Evolutionary conservation across 208 protist genomes (phyloP).

Genomic region (Trypanosoma lewisi): DNA sequence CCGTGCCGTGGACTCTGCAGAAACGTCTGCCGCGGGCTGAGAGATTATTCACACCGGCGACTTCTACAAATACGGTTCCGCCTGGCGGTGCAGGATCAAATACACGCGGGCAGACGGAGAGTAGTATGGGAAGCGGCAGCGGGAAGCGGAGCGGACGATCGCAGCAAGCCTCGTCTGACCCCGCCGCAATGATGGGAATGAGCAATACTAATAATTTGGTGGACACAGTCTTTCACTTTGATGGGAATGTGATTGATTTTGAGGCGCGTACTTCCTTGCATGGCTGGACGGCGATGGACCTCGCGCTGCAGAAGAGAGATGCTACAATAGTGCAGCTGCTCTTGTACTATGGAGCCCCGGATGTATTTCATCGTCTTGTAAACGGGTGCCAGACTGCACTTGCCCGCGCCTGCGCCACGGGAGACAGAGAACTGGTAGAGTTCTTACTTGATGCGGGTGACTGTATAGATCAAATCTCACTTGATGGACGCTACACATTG

Average conservation of each 20-base stretch:
- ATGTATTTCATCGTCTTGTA: slow-evolving; percentile 30
- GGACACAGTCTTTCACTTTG: slow-evolving; percentile 13
- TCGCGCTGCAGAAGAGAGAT: slow-evolving; percentile 42
- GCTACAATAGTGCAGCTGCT: slow-evolving; percentile 48
- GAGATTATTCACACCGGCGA: background rate
- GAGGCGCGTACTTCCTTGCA: slow-evolving; percentile 20
- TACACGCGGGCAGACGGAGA: slow-evolving; percentile 1
- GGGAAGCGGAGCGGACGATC: slow-evolving; percentile 2
- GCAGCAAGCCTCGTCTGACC: background rate
- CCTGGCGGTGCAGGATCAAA: slow-evolving; percentile 9
- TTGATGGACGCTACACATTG: slow-evolving; percentile 82
- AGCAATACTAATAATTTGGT: background rate
- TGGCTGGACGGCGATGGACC: slow-evolving; percentile 32
- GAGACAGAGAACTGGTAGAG: slow-evolving; percentile 59
- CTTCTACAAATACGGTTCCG: background rate
- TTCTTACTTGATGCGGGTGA: slow-evolving; percentile 60
- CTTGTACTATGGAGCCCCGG: slow-evolving; percentile 46
- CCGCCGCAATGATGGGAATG: background rate
- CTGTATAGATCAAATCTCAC: slow-evolving; percentile 46
- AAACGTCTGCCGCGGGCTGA: slow-evolving; percentile 1
- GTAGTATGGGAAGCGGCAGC: background rate
- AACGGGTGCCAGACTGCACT: slow-evolving; percentile 64
- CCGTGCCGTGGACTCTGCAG: slow-evolving; percentile 17
- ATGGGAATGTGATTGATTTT: slow-evolving; percentile 36
- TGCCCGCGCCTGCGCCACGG: slow-evolving; percentile 55